phyloP scores from a whole-genome alignment of 257 asterid genomes.

The Misopates orontium region DNA sequence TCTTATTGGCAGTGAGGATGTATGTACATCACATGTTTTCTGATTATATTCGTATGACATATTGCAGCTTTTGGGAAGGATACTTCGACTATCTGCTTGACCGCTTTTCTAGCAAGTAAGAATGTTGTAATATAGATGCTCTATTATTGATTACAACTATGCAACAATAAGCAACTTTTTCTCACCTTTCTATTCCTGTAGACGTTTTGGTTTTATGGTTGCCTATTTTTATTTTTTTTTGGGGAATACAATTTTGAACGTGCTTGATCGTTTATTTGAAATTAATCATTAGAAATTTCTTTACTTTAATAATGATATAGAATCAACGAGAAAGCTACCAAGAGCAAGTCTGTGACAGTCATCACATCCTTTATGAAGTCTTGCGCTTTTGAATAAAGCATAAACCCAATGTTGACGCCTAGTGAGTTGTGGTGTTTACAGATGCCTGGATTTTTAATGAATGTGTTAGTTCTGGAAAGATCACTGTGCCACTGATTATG shows the following conservation, averaged over 20 bases:
- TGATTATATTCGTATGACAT: slow-evolving; percentile 22
- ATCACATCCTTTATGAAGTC: slow-evolving; percentile 1
- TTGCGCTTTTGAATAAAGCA: slow-evolving; percentile 2
- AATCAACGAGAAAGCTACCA: slow-evolving; percentile 1
- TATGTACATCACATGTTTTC: slow-evolving; percentile 4
- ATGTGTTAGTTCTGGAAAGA: not conserved
- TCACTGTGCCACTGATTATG: not conserved
- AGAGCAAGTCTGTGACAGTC: slow-evolving; percentile 11
- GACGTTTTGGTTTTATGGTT: slow-evolving; percentile 1
- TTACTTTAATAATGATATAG: not conserved
- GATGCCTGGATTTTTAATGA: not conserved
- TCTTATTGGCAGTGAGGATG: not conserved
- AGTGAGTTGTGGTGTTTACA: not conserved
- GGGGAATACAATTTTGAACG: too few species aligned
- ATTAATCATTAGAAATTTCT: not conserved
- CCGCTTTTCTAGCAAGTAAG: slow-evolving; percentile 86
- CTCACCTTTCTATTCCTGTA: not conserved
- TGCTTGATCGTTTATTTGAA: not conserved
- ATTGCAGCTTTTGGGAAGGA: slow-evolving; percentile 94
- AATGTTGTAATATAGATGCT: slow-evolving; percentile 12
- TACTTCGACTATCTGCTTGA: slow-evolving; percentile 85
- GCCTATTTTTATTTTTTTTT: not conserved
- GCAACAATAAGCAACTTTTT: slow-evolving; percentile 6
- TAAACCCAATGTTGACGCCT: not conserved
- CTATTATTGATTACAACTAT: slow-evolving; percentile 17